These are phyloP conservation scores for Sporisorium sorghi DNA, from an alignment of 1,284 basidiomycete species.

Conservation along the genomic window DNA sequence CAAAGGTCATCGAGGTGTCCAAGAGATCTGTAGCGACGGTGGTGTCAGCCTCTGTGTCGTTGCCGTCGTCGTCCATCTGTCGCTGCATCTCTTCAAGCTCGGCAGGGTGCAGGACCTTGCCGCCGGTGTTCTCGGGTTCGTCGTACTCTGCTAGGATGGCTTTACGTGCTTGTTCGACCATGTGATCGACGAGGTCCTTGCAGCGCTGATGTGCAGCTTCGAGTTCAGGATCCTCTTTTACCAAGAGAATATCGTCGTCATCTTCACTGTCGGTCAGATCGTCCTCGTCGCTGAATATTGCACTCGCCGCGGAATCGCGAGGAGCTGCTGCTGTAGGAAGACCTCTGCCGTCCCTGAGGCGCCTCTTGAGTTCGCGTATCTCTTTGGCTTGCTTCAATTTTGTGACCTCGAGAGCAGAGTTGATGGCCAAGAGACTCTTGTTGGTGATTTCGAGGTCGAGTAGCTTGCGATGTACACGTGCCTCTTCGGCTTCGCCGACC, in stretches of 20 bases:
- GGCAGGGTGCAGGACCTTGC: constrained; percentile 60
- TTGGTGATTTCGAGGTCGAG: constrained; percentile 71
- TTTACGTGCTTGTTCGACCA: constrained; percentile 52
- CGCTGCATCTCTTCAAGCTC: constrained; percentile 54
- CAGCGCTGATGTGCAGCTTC: constrained; percentile 56
- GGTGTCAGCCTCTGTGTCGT: constrained; percentile 15
- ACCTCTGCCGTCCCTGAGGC: constrained; percentile 44
- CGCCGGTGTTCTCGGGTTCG: constrained; percentile 18
- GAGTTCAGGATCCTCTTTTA: constrained; percentile 55
- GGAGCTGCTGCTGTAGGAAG: constrained; percentile 6
- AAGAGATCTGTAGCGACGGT: constrained; percentile 20
- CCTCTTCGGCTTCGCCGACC: constrained; percentile 53
- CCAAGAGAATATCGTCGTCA: constrained; percentile 24
- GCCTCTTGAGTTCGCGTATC: constrained; percentile 66
- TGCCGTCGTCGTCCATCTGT: constrained; percentile 24
- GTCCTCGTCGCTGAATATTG: constrained; percentile 26
- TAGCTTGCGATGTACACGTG: constrained; percentile 66
- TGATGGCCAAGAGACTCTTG: constrained; percentile 70
- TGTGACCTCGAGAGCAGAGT: constrained; percentile 69
- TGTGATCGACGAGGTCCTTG: constrained; percentile 49
- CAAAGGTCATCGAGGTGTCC: constrained; percentile 20
- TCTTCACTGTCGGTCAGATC: constrained; percentile 47
- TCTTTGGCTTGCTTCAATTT: constrained; percentile 70
- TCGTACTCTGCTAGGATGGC: constrained; percentile 49
- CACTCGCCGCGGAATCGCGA: constrained; percentile 15